These are phyloP conservation scores for Climacium dendroides DNA, from an alignment of 225 moss, liverwort and hornwort species.

Conservation along the genomic window DNA sequence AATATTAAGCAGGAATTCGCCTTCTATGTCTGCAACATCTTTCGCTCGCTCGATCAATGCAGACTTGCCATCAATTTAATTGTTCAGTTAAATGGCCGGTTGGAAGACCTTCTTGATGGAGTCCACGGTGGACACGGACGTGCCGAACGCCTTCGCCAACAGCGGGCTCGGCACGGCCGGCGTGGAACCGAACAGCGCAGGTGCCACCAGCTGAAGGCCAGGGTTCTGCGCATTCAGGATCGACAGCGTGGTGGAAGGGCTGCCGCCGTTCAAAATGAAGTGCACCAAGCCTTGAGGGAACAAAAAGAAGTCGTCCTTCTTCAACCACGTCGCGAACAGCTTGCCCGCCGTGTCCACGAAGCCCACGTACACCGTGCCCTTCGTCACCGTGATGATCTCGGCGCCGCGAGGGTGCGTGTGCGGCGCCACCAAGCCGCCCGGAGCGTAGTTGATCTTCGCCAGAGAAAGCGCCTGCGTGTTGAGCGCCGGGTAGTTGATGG, in stretches of 20 bases:
- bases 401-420: conserved; percentile 8
- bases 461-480: conserved; percentile 3
- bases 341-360: background rate
- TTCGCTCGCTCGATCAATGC: background rate
- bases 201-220: background rate
- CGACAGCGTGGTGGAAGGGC: background rate
- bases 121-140: background rate
- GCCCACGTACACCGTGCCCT: background rate
- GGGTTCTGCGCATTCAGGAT: conserved; percentile 8
- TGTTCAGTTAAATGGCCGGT: background rate
- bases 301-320: background rate
- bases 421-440: background rate
- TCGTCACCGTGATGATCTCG: background rate
- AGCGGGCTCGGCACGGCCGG: background rate
- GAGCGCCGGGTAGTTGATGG: conserved; percentile 23
- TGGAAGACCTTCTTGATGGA: background rate
- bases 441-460: background rate
- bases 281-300: conserved; percentile 7
- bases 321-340: background rate
- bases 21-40: background rate
- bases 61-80: background rate
- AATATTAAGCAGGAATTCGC: no score
- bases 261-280: background rate
- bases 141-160: background rate
- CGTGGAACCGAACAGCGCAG: background rate